Conservation (phyloP, 768 basidiomycete species). For the Mycena alexandri region DNA sequence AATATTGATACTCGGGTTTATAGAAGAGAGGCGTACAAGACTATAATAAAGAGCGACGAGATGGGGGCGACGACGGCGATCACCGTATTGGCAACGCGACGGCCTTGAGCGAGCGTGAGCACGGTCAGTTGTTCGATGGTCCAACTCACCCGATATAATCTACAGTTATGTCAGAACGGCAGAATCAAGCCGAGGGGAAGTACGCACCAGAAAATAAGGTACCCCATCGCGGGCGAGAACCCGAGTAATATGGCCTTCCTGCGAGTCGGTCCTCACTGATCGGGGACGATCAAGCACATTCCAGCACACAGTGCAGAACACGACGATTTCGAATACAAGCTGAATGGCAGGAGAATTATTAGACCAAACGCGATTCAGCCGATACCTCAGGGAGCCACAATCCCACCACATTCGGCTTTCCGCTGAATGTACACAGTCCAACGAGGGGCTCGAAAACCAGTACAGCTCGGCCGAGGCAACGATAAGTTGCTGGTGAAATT, state of each 20-base stretch:
- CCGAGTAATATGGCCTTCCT: background rate
- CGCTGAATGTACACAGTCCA: conserved; percentile 40
- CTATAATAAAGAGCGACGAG: conserved; percentile 2
- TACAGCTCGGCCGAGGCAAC: background rate
- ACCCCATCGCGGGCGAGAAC: conserved; percentile 15
- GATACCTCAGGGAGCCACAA: conserved; percentile 48
- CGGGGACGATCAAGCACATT: conserved; percentile 46
- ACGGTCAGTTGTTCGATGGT: background rate
- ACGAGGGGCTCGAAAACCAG: conserved; percentile 20
- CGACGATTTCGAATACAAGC: conserved; percentile 46
- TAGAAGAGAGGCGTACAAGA: background rate
- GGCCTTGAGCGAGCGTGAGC: background rate
- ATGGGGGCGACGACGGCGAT: conserved; percentile 8
- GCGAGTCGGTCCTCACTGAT: background rate
- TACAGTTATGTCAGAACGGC: too few relatives aligned
- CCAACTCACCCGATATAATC: background rate
- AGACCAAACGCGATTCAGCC: too few relatives aligned
- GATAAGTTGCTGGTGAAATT: background rate
- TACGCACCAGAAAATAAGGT: conserved; percentile 23
- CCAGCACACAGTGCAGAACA: conserved; percentile 46
- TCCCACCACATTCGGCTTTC: conserved; percentile 39
- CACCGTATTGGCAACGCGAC: conserved; percentile 10
- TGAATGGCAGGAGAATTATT: conserved; percentile 17
- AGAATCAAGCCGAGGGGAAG: too few relatives aligned
- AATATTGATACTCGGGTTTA: background rate